A percentile compares a stretch with the other conserved stretches of the same genome.
Evolutionary conservation across 139 green algal species (phyloP).

Genomic region (Desmodesmus armatus): DNA sequence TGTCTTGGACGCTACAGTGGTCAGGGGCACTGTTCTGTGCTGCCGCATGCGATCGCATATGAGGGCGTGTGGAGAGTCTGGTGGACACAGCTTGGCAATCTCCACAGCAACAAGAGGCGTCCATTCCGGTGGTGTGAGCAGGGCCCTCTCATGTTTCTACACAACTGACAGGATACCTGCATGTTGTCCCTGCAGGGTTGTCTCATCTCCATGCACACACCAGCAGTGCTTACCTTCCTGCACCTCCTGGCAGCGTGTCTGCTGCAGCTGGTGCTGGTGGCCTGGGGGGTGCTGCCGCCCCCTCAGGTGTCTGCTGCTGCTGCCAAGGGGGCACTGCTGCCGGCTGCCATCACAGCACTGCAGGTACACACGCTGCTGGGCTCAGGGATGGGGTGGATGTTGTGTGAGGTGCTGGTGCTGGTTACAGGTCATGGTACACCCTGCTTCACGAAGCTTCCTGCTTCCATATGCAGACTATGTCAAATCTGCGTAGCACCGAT

Average conservation of each 20-base stretch:
- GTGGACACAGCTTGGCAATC: background rate
- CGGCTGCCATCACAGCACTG: background rate
- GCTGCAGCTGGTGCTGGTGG: background rate
- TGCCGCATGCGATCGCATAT: background rate
- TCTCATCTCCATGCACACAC: conserved; percentile 36
- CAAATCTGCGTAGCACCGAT: too few species aligned
- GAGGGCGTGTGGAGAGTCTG: background rate
- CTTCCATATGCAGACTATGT: too few species aligned
- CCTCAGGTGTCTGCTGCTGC: background rate
- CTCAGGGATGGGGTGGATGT: too few species aligned
- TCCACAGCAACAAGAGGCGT: background rate
- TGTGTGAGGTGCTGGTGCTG: too few species aligned
- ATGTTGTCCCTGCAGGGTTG: conserved; percentile 27
- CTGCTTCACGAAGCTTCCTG: too few species aligned
- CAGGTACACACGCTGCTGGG: too few species aligned
- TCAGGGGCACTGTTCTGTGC: background rate
- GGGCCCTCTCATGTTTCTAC: too few species aligned
- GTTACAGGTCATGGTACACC: too few species aligned
- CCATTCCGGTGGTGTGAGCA: background rate
- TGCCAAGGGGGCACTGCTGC: conserved; percentile 23
- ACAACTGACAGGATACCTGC: too few species aligned
- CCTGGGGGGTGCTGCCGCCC: conserved; percentile 19
- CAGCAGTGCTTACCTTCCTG: conserved; percentile 48
- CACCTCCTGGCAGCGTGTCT: conserved; percentile 32
- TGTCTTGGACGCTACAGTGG: background rate